Evolutionary conservation across 1,284 basidiomycete species (phyloP), one percentile per base, ranked within the genome.

Genomic region (Ustilago trichophora): DNA sequence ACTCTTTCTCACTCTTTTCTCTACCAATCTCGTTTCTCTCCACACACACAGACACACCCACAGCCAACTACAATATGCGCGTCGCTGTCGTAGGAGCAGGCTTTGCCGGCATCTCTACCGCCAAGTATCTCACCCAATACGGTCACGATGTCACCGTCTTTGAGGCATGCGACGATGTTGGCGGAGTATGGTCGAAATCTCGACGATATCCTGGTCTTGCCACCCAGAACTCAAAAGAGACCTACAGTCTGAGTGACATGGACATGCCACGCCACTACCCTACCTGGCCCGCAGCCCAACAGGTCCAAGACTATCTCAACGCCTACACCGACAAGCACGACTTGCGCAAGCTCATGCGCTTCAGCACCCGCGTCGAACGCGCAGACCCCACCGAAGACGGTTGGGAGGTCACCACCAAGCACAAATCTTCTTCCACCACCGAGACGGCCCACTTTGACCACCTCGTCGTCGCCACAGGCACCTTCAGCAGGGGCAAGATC

Each of bases 201-300:
- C 55, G 73, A 29, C 59, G 70, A 16, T 76, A 77, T 32, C 71
- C 71, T 25, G 75, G 75, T 24, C 48, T 76, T 11, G 56, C 66
- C 12, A 76, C 75, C 0, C 75, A 77, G 36, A 77, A 77, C 54
- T 62, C 67, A 15, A 77, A 77, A 34, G 53, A 76, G 29, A 77
- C 75, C 2, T 77, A 77, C 57, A 58, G 54, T 35, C 60, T 77
- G 4, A 62, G 52, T 18, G 74, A 76, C 29, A 57, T 77, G 67
- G 47, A 52, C 29, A 77, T 77, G 75, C 75, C 75, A 11, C 46
- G 57, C 3, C 55, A 67, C 43, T 76, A 74, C 35, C 67, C 62
- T 12, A 53, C 73, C 18, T 77, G 75, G 75, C 75, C 75, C 4
- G 32, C 62, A 0, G 75, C 73, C 3, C 53, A 64, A 22, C 75